Conservation (phyloP, 2,329 filamentous ascomycete species). For the Penicillium decumbens region DNA sequence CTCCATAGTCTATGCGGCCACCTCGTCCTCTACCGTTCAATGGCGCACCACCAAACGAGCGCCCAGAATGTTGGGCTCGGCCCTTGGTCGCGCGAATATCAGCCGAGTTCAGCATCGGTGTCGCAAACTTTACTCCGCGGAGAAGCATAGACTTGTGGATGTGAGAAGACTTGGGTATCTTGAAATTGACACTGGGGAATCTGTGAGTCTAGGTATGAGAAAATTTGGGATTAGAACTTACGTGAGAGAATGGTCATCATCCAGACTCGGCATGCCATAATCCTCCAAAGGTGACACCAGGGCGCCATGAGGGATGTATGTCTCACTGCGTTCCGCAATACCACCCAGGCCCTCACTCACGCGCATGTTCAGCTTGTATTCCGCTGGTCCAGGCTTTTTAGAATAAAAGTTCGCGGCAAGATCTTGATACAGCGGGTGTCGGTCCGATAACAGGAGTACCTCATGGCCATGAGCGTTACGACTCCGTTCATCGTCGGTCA, state of each 20-base stretch:
- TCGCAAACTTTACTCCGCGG: slow-evolving; percentile 70
- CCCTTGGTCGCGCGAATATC: slow-evolving; percentile 71
- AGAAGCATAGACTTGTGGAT: slow-evolving; percentile 92
- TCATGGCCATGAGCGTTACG: slow-evolving; percentile 79
- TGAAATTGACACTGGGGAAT: slow-evolving; percentile 68
- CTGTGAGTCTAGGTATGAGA: slow-evolving; percentile 24
- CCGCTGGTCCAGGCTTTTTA: slow-evolving; percentile 67
- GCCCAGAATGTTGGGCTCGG: slow-evolving; percentile 61
- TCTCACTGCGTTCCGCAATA: slow-evolving; percentile 72
- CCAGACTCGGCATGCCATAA: slow-evolving; percentile 67
- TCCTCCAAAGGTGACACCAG: slow-evolving; percentile 72
- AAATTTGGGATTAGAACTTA: slow-evolving; percentile 44
- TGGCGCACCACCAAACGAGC: slow-evolving; percentile 65
- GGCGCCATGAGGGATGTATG: slow-evolving; percentile 77
- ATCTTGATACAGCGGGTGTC: slow-evolving; percentile 79
- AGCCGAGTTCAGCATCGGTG: slow-evolving; percentile 65
- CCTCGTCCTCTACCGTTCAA: slow-evolving; percentile 48
- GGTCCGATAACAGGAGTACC: slow-evolving; percentile 76
- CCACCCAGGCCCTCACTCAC: slow-evolving; percentile 75
- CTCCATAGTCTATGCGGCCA: slow-evolving; percentile 53
- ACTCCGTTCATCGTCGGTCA: slow-evolving; percentile 69
- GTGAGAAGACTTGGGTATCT: slow-evolving; percentile 67
- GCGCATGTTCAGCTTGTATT: slow-evolving; percentile 68
- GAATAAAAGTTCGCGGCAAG: slow-evolving; percentile 84
- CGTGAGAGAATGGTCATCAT: slow-evolving; percentile 82